Conservation (phyloP, 192 early-diverging fungal genomes). For the Borealophlyctis nickersoniae region DNA sequence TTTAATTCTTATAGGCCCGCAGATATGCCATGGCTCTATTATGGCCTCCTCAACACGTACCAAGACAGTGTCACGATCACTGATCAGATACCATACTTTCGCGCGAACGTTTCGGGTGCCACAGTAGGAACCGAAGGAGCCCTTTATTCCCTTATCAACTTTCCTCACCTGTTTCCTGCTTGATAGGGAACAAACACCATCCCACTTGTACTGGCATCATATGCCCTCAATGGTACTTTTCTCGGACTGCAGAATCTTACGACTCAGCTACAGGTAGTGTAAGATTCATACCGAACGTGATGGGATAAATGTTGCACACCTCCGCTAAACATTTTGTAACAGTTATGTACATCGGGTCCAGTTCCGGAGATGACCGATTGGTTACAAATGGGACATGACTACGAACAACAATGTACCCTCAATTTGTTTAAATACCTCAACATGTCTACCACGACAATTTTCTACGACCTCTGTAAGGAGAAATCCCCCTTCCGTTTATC, state of each 20-base stretch:
- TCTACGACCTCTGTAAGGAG: slow-evolving; percentile 49
- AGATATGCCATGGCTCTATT: slow-evolving; percentile 44
- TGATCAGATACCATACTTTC: slow-evolving; percentile 10
- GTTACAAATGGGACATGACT: slow-evolving; percentile 39
- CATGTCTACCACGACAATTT: slow-evolving; percentile 26
- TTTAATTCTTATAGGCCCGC: slow-evolving; percentile 19
- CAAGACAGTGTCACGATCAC: slow-evolving; percentile 13
- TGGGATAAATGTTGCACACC: neutral
- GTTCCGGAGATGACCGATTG: slow-evolving; percentile 12
- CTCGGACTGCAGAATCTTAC: slow-evolving; percentile 39
- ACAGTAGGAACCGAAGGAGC: no score
- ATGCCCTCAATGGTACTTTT: slow-evolving; percentile 48
- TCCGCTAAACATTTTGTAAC: slow-evolving; percentile 22
- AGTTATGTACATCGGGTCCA: slow-evolving; percentile 10
- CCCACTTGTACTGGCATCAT: slow-evolving; percentile 40
- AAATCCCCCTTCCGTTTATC: neutral
- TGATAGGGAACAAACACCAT: slow-evolving; percentile 12
- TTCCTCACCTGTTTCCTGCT: neutral
- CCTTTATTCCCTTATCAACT: neutral
- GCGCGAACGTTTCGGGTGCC: slow-evolving; percentile 22
- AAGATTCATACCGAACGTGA: neutral
- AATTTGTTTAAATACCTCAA: slow-evolving; percentile 27
- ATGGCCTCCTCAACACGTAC: slow-evolving; percentile 16
- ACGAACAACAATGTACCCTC: slow-evolving; percentile 28
- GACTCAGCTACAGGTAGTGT: slow-evolving; percentile 24